Conservation (phyloP, 192 early-diverging fungal species). For the Gonapodya sp. region DNA sequence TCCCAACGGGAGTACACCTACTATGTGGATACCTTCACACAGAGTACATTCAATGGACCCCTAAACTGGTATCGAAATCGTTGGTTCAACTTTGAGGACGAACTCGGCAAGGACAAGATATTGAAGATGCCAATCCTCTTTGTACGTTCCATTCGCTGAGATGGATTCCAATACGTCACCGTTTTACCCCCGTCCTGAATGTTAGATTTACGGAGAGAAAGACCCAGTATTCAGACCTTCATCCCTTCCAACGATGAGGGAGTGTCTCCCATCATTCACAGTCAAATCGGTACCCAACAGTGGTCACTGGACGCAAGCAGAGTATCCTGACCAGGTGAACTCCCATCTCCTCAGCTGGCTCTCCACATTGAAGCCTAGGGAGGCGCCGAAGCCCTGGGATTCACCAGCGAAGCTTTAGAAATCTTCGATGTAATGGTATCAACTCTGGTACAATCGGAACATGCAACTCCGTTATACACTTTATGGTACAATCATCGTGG, state of each 20-base stretch:
- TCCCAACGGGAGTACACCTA: not conserved
- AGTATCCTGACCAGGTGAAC: not conserved
- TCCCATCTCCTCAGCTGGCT: not conserved
- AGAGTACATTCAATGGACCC: not conserved
- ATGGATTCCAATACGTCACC: too few species aligned
- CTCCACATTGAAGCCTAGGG: not conserved
- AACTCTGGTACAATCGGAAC: not conserved
- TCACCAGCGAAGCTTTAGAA: not conserved
- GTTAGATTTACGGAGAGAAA: constrained; percentile 1
- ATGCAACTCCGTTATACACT: not conserved
- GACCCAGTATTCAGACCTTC: not conserved
- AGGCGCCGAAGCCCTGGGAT: not conserved
- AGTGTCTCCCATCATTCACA: not conserved
- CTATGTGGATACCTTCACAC: not conserved
- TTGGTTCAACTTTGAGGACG: not conserved
- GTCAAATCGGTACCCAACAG: not conserved
- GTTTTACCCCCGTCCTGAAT: too few species aligned
- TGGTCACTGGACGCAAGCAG: not conserved
- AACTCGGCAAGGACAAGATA: not conserved
- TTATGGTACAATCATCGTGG: not conserved
- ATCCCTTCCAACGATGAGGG: not conserved
- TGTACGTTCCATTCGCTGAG: too few species aligned
- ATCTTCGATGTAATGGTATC: not conserved
- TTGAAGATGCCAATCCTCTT: not conserved
- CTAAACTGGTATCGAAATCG: not conserved